phyloP scores from a whole-genome alignment of 192 early-diverging fungal genomes.

The Entomortierella lignicola region DNA sequence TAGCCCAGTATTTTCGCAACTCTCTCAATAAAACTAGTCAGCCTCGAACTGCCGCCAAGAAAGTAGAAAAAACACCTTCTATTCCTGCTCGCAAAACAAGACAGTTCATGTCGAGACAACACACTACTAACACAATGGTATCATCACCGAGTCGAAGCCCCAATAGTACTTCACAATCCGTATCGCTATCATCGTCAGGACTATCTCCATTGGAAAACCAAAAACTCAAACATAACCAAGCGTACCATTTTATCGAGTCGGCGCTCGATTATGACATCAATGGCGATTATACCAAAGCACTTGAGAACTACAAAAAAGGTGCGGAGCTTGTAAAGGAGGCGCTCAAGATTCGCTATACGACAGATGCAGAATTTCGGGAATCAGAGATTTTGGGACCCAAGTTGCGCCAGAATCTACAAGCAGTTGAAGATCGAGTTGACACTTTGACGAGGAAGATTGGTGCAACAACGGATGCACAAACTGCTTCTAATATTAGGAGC shows the following conservation, averaged over 20 bases:
- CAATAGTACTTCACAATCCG: not conserved
- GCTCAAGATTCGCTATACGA: conserved; percentile 41
- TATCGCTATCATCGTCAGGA: not conserved
- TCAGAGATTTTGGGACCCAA: conserved; percentile 37
- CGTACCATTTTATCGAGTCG: conserved; percentile 28
- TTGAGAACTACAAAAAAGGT: conserved; percentile 22
- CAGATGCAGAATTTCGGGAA: conserved; percentile 34
- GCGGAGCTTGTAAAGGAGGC: conserved; percentile 33
- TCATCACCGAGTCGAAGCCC: not conserved
- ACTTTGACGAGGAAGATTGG: not conserved
- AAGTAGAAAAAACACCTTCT: not conserved
- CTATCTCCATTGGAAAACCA: conserved; percentile 20
- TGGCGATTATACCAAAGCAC: conserved; percentile 19
- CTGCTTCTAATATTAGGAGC: not conserved
- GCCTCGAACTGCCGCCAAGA: not conserved
- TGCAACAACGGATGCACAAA: not conserved
- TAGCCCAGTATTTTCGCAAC: not conserved
- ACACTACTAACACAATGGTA: not conserved
- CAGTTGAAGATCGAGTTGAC: conserved; percentile 27
- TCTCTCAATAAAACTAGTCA: not conserved
- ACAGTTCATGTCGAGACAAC: conserved; percentile 11
- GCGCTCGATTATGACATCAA: conserved; percentile 24
- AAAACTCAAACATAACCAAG: conserved; percentile 35
- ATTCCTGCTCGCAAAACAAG: not conserved
- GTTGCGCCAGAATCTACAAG: conserved; percentile 36